phyloP scores from a whole-genome alignment of 306 rosid genomes.

The Corylus americana region DNA sequence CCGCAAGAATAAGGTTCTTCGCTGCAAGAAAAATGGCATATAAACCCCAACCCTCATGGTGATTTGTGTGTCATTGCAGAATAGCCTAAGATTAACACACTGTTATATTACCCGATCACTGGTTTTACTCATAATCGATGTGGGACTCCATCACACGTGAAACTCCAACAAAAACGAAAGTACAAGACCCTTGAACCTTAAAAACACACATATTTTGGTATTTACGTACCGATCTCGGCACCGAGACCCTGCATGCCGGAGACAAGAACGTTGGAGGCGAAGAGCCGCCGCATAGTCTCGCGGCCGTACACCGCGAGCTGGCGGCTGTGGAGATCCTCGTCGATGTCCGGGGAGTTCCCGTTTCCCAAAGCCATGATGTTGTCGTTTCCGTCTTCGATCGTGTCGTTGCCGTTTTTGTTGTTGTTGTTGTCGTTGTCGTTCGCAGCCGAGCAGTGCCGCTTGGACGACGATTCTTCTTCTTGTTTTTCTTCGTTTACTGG shows the following conservation, averaged over 20 bases:
- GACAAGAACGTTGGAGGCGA: constrained; percentile 72
- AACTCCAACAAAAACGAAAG: too few species aligned
- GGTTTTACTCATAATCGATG: too few species aligned
- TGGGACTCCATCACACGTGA: too few species aligned
- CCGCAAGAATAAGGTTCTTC: constrained; percentile 91
- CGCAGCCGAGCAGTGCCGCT: constrained; percentile 25
- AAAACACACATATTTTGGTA: background rate
- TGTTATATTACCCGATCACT: too few species aligned
- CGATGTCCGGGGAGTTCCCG: constrained; percentile 56
- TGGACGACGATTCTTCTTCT: constrained; percentile 13
- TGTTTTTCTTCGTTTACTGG: constrained; percentile 21
- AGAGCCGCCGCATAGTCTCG: constrained; percentile 89
- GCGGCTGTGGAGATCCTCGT: constrained; percentile 97
- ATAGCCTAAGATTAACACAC: background rate
- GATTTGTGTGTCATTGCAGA: background rate
- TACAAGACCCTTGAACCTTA: background rate
- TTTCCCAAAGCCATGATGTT: constrained; percentile 34
- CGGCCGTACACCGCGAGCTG: constrained; percentile 97
- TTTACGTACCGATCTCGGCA: constrained; percentile 73
- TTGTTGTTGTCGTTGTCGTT: background rate
- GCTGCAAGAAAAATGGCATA: constrained; percentile 44
- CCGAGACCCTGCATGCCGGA: constrained; percentile 97
- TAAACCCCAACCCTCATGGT: background rate
- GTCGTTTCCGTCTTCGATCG: background rate
- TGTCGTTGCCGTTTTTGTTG: background rate